Percentiles rank a stretch among this genome's conserved stretches.
Conservation (phyloP, 306 rosid species). For the Castanospermum australe region DNA sequence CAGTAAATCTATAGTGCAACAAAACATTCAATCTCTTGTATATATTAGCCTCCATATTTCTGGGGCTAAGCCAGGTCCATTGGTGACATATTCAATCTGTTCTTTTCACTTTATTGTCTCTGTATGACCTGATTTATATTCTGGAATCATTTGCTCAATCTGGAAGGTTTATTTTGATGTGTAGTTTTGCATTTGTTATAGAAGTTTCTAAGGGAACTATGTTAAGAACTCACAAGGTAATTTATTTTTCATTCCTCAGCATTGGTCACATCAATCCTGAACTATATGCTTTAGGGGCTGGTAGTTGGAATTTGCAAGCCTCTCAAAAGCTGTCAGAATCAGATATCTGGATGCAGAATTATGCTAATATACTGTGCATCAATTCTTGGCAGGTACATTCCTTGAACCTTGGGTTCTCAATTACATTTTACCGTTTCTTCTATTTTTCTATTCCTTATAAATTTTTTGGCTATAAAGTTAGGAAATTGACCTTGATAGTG, state of each 20-base stretch:
- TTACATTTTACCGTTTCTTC: constrained; percentile 2
- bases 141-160: constrained; percentile 13
- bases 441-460: background rate
- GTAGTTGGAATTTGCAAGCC: constrained; percentile 53
- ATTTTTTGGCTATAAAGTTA: constrained; percentile 13
- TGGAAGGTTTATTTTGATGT: constrained; percentile 29
- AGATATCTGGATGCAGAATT: constrained; percentile 73
- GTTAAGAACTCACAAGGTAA: constrained; percentile 17
- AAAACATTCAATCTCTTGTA: background rate
- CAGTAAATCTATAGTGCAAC: background rate
- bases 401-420: constrained; percentile 13
- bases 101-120: background rate
- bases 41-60: background rate
- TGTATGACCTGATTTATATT: constrained; percentile 8
- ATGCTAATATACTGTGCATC: constrained; percentile 73
- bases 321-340: constrained; percentile 42
- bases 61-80: background rate
- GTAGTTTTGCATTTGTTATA: constrained; percentile 16
- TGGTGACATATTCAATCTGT: background rate
- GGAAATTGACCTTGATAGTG: constrained; percentile 17
- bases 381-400: constrained; percentile 91
- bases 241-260: constrained; percentile 52
- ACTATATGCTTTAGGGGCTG: constrained; percentile 76
- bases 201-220: constrained; percentile 17
- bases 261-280: constrained; percentile 85